A percentile compares a stretch with the other conserved stretches of the same genome.
phyloP scores from a whole-genome alignment of 495 filamentous ascomycete genomes.

The Letharia columbiana region DNA sequence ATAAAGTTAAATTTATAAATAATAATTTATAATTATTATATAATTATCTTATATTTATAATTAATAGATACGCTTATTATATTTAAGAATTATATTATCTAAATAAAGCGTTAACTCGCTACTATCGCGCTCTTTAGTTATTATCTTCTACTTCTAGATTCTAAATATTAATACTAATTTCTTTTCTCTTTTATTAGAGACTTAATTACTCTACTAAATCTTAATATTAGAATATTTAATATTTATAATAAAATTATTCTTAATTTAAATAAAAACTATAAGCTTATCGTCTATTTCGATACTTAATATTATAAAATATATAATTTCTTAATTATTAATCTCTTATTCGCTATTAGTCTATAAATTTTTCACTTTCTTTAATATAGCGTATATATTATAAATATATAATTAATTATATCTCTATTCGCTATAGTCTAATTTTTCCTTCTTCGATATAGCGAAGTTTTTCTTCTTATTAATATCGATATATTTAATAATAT shows the following conservation, averaged over 20 bases:
- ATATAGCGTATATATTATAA: too few species aligned
- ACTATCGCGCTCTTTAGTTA: not conserved
- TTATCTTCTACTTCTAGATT: not conserved
- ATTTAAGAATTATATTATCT: not conserved
- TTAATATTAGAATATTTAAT: conserved; percentile 7
- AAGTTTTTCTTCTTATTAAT: not conserved
- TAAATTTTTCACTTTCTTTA: not conserved
- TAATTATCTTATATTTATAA: conserved; percentile 11
- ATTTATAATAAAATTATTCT: conserved; percentile 19
- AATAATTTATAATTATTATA: conserved; percentile 6
- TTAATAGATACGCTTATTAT: conserved; percentile 11
- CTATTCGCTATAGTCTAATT: too few species aligned
- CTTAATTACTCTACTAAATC: conserved; percentile 12
- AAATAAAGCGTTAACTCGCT: too few species aligned
- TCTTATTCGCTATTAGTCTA: conserved; percentile 16
- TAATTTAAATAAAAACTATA: conserved; percentile 11
- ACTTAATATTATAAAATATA: conserved; percentile 4
- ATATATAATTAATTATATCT: too few species aligned
- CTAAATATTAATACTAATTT: not conserved
- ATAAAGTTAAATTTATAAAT: conserved; percentile 9
- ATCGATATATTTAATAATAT: not conserved
- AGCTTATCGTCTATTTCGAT: conserved; percentile 12
- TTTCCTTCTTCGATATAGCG: not conserved
- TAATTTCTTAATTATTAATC: conserved; percentile 7
- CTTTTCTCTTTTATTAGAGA: conserved; percentile 1